phyloP scores from a whole-genome alignment of 139 green algal species.

The Chlamydomonas incerta region DNA sequence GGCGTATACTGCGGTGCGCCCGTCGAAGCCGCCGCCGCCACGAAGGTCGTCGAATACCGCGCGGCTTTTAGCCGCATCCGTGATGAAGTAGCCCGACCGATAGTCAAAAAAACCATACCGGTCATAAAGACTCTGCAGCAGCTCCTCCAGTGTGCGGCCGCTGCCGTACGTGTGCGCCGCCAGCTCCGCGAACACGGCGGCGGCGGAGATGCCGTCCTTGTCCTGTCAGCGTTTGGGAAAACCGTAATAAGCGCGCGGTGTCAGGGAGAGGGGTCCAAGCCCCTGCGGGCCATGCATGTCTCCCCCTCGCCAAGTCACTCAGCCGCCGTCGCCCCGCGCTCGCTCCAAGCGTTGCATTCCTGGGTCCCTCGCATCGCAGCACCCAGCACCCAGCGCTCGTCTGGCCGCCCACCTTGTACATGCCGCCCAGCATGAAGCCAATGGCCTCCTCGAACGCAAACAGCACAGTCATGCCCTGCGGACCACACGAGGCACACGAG shows the following conservation, averaged over 20 bases:
- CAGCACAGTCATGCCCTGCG: conserved; percentile 49
- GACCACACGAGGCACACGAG: too few relatives aligned
- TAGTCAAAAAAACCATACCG: conserved; percentile 67
- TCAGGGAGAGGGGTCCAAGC: too few relatives aligned
- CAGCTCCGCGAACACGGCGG: conserved; percentile 78
- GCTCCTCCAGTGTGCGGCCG: conserved; percentile 9
- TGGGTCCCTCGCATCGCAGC: neutral
- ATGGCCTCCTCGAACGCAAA: conserved; percentile 91
- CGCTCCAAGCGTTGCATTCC: too few relatives aligned
- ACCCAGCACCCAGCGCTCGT: neutral
- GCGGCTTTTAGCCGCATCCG: conserved; percentile 58
- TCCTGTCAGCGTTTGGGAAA: too few relatives aligned
- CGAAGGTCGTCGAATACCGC: conserved; percentile 73
- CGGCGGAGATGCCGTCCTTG: conserved; percentile 81
- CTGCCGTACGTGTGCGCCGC: conserved; percentile 51
- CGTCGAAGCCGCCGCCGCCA: neutral
- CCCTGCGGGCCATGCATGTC: too few relatives aligned
- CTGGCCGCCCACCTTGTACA: conserved; percentile 46
- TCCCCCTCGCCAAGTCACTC: too few relatives aligned
- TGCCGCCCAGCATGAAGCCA: conserved; percentile 73
- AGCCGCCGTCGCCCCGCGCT: too few relatives aligned
- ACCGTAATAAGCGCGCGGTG: too few relatives aligned
- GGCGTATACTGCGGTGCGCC: neutral
- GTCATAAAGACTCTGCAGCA: conserved; percentile 58
- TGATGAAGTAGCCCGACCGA: conserved; percentile 73